Conservation (phyloP, 2,329 filamentous ascomycete genomes). For the Dothiorella sarmentorum region DNA sequence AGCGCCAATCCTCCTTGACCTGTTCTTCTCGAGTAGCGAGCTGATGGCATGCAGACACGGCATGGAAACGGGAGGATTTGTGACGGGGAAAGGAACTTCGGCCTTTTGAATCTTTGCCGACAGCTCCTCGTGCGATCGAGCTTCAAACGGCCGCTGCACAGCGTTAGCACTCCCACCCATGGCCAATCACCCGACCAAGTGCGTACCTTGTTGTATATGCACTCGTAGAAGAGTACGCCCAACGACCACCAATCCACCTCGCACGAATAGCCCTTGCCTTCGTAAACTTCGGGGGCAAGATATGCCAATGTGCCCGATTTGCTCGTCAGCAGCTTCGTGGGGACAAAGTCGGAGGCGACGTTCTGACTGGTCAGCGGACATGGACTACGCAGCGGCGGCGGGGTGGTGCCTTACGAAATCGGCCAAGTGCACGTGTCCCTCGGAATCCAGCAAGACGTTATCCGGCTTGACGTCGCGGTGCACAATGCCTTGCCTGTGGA, state of each 20-base stretch:
- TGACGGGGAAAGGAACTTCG: constrained; percentile 85
- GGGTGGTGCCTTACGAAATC: constrained; percentile 73
- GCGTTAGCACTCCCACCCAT: neutral
- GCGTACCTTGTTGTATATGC: constrained; percentile 93
- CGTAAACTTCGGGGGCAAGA: constrained; percentile 91
- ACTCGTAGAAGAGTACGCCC: constrained; percentile 97
- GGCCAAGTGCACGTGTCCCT: constrained; percentile 83
- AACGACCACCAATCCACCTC: constrained; percentile 99
- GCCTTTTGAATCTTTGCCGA: constrained; percentile 77
- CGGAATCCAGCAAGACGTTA: constrained; percentile 41
- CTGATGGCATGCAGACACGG: constrained; percentile 86
- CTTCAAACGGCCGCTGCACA: constrained; percentile 82
- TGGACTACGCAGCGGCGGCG: neutral
- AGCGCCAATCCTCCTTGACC: constrained; percentile 76
- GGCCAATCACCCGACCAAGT: neutral
- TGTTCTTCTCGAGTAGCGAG: constrained; percentile 76
- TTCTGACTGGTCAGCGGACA: constrained; percentile 61
- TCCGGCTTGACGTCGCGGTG: constrained; percentile 44
- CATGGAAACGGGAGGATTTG: constrained; percentile 83
- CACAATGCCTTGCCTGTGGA: constrained; percentile 42
- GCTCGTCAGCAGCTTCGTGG: constrained; percentile 79
- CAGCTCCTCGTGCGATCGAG: constrained; percentile 76
- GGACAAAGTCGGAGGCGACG: constrained; percentile 88
- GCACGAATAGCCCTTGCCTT: constrained; percentile 80
- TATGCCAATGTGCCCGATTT: constrained; percentile 97